These are phyloP conservation scores for Candida rishiriensis DNA, from an alignment of 805 yeast species.

Conservation along the genomic window DNA sequence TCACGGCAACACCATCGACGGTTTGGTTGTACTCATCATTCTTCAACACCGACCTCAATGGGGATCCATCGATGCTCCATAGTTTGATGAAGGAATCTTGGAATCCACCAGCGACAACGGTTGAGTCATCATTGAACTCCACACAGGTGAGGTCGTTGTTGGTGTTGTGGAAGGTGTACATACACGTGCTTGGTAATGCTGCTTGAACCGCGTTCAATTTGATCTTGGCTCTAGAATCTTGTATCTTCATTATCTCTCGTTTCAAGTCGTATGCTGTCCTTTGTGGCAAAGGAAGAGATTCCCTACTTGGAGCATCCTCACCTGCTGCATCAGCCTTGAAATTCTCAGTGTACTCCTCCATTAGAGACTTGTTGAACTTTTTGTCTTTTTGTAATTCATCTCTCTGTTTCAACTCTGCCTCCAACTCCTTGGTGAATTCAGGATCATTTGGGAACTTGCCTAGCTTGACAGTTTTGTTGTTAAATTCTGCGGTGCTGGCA, in stretches of 20 bases:
- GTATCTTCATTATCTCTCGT: slow-evolving; percentile 70
- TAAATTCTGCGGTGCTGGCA: slow-evolving; percentile 39
- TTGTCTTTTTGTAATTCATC: slow-evolving; percentile 48
- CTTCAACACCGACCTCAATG: slow-evolving; percentile 58
- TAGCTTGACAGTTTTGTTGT: slow-evolving; percentile 68
- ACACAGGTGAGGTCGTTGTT: slow-evolving; percentile 82
- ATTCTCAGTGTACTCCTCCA: slow-evolving; percentile 62
- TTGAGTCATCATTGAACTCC: slow-evolving; percentile 82
- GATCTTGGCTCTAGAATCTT: slow-evolving; percentile 76
- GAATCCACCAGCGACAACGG: slow-evolving; percentile 89
- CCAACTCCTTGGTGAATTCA: slow-evolving; percentile 78
- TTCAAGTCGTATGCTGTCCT: slow-evolving; percentile 77
- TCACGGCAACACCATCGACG: slow-evolving; percentile 26
- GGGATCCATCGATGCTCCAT: slow-evolving; percentile 92
- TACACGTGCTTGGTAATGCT: slow-evolving; percentile 88
- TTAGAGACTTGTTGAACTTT: slow-evolving; percentile 37
- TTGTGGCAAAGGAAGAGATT: slow-evolving; percentile 78
- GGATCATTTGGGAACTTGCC: slow-evolving; percentile 86
- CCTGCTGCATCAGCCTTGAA: slow-evolving; percentile 47
- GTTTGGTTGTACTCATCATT: slow-evolving; percentile 44
- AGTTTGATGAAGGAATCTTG: slow-evolving; percentile 86
- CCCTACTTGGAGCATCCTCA: slow-evolving; percentile 69
- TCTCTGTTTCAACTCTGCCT: slow-evolving; percentile 72
- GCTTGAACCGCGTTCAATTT: slow-evolving; percentile 68
- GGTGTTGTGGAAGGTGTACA: slow-evolving; percentile 97